Evolutionary conservation across 805 yeast species (phyloP), one percentile per base, ranked within the genome.

Genomic region (Cyberlindnera bimundalis): DNA sequence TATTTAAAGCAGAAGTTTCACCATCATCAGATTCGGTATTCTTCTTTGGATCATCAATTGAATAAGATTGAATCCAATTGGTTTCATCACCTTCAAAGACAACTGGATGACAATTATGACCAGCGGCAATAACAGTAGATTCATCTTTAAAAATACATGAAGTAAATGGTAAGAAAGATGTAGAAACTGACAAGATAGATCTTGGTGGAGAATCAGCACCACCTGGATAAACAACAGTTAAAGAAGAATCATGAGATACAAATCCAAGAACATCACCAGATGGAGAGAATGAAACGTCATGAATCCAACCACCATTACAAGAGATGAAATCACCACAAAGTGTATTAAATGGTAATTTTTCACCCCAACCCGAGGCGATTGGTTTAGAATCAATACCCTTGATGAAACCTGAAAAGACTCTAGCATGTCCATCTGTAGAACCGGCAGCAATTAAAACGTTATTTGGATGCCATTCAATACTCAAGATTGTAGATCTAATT

Each of bases 401-500:
- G 60, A 93, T 73, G 62, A 73, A 93, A 8, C 95, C 87, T 13
- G 95, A 83, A 52, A 90, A 88, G 25, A 91, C 96, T 45, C 96
- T 73, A 34, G 84, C 86, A 56, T 84, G 95, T 20, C 96, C 96
- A 60, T 91, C 97, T 7, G 96, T 85, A 17, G 96, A 87, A 18
- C 98, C 98, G 34, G 84, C 74, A 3, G 95, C 93, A 48, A 93
- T 70, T 45, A 93, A 70, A 18, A 93, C 95, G 54, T 81, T 82
- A 65, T 93, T 93, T 42, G 88, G 90, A 62, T 93, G 97, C 99
- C 99, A 90, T 49, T 81, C 81, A 41, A 91, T 71, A 33, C 84
- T 72, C 50, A 90, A 73, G 51, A 90, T 75, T 24, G 97, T 88
- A 10, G 96, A 84, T 61, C 83, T 81, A 55, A 93, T 71, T n/a